A percentile compares a stretch with the other conserved stretches of the same genome.
Evolutionary conservation across 1,284 basidiomycete species (phyloP).

Genomic region (Ustilago shanxiensis): DNA sequence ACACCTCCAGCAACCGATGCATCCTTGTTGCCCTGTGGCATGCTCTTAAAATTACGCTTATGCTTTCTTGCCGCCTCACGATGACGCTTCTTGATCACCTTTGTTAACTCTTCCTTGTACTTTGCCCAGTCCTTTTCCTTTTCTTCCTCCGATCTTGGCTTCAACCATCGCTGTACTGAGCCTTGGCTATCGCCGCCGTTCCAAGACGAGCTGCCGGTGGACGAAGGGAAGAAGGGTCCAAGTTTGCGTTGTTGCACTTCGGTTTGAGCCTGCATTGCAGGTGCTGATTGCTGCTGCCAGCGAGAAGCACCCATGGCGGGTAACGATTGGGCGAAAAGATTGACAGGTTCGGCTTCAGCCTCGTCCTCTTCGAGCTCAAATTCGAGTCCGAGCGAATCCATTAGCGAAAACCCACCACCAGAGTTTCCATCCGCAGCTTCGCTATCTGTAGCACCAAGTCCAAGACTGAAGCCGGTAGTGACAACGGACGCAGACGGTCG

Average conservation of each 20-base stretch:
- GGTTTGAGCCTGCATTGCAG: not conserved
- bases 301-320: slow-evolving; percentile 7
- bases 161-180: slow-evolving; percentile 39
- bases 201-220: slow-evolving; percentile 18
- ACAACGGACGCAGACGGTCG: slow-evolving; percentile 8
- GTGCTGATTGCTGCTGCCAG: slow-evolving; percentile 4
- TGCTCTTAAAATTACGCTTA: slow-evolving; percentile 31
- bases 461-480: slow-evolving; percentile 30
- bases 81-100: slow-evolving; percentile 60
- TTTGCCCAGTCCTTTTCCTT: slow-evolving; percentile 44
- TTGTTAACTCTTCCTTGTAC: slow-evolving; percentile 50
- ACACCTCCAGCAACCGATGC: slow-evolving; percentile 1
- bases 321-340: not conserved
- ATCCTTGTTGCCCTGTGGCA: slow-evolving; percentile 8
- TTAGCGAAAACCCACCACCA: slow-evolving; percentile 53
- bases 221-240: slow-evolving; percentile 22
- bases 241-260: slow-evolving; percentile 15
- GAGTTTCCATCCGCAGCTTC: slow-evolving; percentile 12
- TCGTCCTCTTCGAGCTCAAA: slow-evolving; percentile 54
- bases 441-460: slow-evolving; percentile 6
- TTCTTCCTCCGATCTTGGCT: slow-evolving; percentile 39
- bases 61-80: slow-evolving; percentile 62
- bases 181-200: slow-evolving; percentile 19
- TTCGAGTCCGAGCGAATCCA: slow-evolving; percentile 58
- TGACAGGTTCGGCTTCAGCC: slow-evolving; percentile 7